phyloP scores from a whole-genome alignment of 148 eudicot species.

The Cornus kousa region DNA sequence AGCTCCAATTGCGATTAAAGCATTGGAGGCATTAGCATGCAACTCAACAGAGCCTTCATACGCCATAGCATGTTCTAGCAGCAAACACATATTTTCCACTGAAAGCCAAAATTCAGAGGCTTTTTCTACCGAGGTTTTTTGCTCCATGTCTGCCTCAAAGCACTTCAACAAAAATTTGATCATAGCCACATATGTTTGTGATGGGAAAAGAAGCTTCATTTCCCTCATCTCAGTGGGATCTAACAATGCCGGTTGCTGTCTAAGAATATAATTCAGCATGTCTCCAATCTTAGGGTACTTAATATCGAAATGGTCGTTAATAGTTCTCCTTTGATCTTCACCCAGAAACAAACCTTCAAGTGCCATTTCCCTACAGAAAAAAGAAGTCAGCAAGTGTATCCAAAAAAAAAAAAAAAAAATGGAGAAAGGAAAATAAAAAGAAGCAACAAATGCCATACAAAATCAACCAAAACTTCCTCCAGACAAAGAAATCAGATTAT shows the following conservation, averaged over 20 bases:
- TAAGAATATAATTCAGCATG: slow-evolving; percentile 66
- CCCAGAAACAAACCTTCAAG: slow-evolving; percentile 74
- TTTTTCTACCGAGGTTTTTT: slow-evolving; percentile 29
- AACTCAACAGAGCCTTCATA: slow-evolving; percentile 88
- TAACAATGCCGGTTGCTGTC: slow-evolving; percentile 59
- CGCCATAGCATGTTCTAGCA: slow-evolving; percentile 89
- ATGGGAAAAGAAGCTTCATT: slow-evolving; percentile 66
- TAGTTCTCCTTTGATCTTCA: slow-evolving; percentile 52
- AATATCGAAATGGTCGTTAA: slow-evolving; percentile 32
- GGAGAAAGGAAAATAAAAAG: too few species aligned
- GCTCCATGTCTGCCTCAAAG: slow-evolving; percentile 64
- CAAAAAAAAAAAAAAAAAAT: not conserved
- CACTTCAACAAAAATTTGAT: slow-evolving; percentile 80
- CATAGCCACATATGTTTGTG: slow-evolving; percentile 74
- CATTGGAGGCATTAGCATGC: slow-evolving; percentile 81
- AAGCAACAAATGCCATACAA: too few species aligned
- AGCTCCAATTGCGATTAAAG: slow-evolving; percentile 66
- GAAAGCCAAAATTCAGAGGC: slow-evolving; percentile 40
- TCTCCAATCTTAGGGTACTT: slow-evolving; percentile 70
- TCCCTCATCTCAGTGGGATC: slow-evolving; percentile 54
- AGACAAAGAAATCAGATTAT: too few species aligned
- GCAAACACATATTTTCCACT: slow-evolving; percentile 61
- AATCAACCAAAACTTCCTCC: too few species aligned
- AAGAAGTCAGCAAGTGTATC: not conserved
- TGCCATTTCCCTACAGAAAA: slow-evolving; percentile 75